phyloP scores from a whole-genome alignment of 116 monocot genomes.

The Iris pallida region DNA sequence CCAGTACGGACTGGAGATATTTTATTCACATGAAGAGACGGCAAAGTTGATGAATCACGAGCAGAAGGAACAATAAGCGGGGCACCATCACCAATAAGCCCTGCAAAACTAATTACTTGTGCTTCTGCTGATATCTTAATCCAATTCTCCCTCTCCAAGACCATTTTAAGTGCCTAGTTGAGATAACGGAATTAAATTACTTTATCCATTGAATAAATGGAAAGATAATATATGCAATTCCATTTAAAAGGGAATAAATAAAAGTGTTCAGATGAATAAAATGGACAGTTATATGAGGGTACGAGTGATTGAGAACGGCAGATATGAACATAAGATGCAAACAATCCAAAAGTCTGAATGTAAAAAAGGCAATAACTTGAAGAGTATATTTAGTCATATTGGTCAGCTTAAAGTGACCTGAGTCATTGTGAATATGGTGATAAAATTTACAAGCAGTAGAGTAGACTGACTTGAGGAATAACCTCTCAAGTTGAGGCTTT shows the following conservation, averaged over 20 bases:
- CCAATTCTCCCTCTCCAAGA: conserved; percentile 95
- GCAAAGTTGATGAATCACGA: conserved; percentile 18
- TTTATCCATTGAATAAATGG: not conserved
- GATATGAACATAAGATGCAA: no score
- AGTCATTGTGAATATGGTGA: no score
- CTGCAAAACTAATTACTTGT: conserved; percentile 79
- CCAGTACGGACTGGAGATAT: conserved; percentile 13
- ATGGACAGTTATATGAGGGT: no score
- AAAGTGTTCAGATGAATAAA: no score
- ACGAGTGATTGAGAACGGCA: no score
- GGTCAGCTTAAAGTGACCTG: no score
- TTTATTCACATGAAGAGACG: conserved; percentile 42
- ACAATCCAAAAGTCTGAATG: no score
- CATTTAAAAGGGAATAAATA: not conserved
- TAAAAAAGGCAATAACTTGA: no score
- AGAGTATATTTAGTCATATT: no score
- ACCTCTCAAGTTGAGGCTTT: no score
- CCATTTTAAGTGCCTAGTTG: conserved; percentile 89
- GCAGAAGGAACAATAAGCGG: conserved; percentile 55
- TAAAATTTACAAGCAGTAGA: no score
- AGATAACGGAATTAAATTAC: not conserved
- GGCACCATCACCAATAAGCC: conserved; percentile 98
- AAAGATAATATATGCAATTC: not conserved
- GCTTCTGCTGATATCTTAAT: conserved; percentile 62
- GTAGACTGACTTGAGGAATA: no score